Percentiles rank a stretch among this genome's conserved stretches.
Conservation (phyloP, 1,139 yeast genomes). For the Nakaseomyces kungkrabaensis region DNA sequence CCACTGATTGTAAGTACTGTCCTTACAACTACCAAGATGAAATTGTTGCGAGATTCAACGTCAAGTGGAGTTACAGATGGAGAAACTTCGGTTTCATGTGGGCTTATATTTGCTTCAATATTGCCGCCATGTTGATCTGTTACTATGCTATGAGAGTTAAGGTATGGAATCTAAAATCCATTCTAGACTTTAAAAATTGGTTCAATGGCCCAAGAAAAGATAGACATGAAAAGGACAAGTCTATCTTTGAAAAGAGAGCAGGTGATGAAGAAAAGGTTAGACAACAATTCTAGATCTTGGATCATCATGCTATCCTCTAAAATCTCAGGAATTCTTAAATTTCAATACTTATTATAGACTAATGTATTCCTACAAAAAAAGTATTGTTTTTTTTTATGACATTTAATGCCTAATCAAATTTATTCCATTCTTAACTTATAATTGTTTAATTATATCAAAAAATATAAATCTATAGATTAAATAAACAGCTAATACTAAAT, state of each 20-base stretch:
- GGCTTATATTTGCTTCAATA: conserved; percentile 39
- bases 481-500: too few relatives aligned
- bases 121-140: conserved; percentile 34
- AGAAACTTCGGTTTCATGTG: conserved; percentile 49
- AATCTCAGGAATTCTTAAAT: background rate
- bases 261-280: conserved; percentile 32
- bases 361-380: background rate
- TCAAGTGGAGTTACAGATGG: conserved; percentile 42
- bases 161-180: conserved; percentile 26
- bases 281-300: conserved; percentile 8
- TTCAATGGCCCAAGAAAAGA: conserved; percentile 31
- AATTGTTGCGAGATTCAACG: conserved; percentile 34
- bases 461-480: background rate
- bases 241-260: conserved; percentile 31
- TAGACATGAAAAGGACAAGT: conserved; percentile 36
- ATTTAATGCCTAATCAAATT: conserved; percentile 2
- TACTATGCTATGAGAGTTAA: conserved; percentile 32
- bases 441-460: background rate
- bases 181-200: conserved; percentile 29
- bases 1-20: conserved; percentile 39
- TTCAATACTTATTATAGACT: background rate
- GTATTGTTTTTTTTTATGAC: background rate
- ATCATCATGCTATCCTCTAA: background rate
- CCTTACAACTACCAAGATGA: conserved; percentile 36
- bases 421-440: background rate